Conservation (phyloP, 441 rosid genomes). For the Syzygium syzygioides region DNA sequence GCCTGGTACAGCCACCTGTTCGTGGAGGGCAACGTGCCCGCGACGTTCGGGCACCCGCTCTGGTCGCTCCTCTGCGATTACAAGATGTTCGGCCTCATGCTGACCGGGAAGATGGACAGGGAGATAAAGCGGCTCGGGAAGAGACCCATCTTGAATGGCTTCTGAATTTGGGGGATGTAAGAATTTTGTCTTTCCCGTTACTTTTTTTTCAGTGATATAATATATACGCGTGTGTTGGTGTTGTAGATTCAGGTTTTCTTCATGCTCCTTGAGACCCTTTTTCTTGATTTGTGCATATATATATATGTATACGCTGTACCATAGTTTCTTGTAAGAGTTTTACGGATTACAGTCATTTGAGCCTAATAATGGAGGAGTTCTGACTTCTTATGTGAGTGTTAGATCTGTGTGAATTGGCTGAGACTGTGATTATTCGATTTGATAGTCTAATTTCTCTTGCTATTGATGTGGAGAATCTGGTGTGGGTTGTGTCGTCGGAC, state of each 20-base stretch:
- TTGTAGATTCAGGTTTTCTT: background rate
- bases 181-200: background rate
- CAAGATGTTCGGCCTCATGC: constrained; percentile 94
- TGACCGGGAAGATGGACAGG: constrained; percentile 87
- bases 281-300: background rate
- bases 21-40: constrained; percentile 83
- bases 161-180: constrained; percentile 15
- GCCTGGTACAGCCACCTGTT: constrained; percentile 98
- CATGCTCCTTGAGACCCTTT: background rate
- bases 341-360: background rate
- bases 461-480: background rate
- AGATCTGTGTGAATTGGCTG: background rate
- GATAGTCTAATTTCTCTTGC: background rate
- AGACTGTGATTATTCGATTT: background rate
- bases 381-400: background rate
- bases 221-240: background rate
- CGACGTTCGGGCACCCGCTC: constrained; percentile 80
- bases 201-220: background rate
- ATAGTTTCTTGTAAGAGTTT: background rate
- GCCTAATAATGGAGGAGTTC: background rate
- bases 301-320: background rate
- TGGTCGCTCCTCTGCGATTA: constrained; percentile 88
- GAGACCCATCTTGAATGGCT: constrained; percentile 65
- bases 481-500: background rate
- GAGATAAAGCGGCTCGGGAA: constrained; percentile 97